Percentiles rank a stretch among this genome's conserved stretches.
phyloP scores from a whole-genome alignment of 2,329 filamentous ascomycete species.

The Aspergillus costaricaensis region DNA sequence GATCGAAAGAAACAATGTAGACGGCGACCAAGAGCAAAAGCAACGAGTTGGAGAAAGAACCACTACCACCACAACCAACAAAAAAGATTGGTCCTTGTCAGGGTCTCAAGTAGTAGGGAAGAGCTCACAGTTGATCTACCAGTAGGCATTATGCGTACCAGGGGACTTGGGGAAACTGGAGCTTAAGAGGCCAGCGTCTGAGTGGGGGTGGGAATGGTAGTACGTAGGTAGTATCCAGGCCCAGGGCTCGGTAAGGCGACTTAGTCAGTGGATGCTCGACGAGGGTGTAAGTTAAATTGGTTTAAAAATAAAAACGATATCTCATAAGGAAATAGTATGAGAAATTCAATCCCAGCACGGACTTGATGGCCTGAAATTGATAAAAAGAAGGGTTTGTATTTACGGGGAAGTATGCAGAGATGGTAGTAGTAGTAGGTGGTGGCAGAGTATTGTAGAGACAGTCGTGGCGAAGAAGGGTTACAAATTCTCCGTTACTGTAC shows the following conservation, averaged over 20 bases:
- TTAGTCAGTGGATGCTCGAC: conserved; percentile 2
- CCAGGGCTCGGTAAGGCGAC: conserved; percentile 3
- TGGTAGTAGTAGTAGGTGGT: background rate
- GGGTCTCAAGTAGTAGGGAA: background rate
- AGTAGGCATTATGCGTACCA: conserved; percentile 14
- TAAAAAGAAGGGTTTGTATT: background rate
- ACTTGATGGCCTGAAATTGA: background rate
- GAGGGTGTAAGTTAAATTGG: background rate
- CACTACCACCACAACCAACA: background rate
- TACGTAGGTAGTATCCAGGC: conserved; percentile 1
- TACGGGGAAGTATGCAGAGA: background rate
- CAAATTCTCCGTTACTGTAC: conserved; percentile 4
- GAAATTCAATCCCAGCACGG: background rate
- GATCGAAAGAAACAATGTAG: background rate
- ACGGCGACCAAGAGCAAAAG: background rate
- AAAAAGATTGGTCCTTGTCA: background rate
- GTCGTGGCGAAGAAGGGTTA: background rate
- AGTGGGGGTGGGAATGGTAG: conserved; percentile 13
- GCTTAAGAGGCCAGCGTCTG: conserved; percentile 6
- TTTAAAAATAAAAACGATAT: background rate
- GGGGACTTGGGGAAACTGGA: conserved; percentile 8
- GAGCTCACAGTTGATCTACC: conserved; percentile 19
- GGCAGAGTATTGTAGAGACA: no score
- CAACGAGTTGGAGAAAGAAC: background rate
- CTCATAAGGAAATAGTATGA: background rate